Conservation (phyloP, 2,329 filamentous ascomycete genomes). For the Epichloe gansuensis region DNA sequence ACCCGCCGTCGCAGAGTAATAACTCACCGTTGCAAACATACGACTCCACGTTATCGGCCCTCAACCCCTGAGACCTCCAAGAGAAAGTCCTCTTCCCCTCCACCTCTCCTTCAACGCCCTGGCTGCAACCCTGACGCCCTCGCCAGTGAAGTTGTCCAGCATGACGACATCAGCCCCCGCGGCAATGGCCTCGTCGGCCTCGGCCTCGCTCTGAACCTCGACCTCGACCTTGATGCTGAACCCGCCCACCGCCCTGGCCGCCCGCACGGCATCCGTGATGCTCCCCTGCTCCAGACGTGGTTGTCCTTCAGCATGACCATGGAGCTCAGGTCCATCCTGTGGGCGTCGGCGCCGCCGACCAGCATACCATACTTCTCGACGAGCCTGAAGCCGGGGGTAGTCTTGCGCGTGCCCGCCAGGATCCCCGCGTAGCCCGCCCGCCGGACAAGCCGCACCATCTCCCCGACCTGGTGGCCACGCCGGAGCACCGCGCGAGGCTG, state of each 20-base stretch:
- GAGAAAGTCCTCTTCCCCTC: constrained; percentile 61
- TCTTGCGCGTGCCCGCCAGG: constrained; percentile 92
- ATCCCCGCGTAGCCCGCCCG: constrained; percentile 66
- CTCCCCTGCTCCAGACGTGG: constrained; percentile 84
- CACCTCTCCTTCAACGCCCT: constrained; percentile 67
- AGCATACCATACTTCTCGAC: constrained; percentile 99
- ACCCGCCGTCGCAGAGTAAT: not conserved
- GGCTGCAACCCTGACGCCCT: constrained; percentile 65
- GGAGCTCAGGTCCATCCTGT: constrained; percentile 78
- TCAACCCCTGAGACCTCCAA: constrained; percentile 90
- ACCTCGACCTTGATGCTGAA: constrained; percentile 95
- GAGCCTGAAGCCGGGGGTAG: constrained; percentile 85
- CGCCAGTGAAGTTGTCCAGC: constrained; percentile 87
- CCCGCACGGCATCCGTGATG: constrained; percentile 74
- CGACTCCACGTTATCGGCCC: constrained; percentile 65
- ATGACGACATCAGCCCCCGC: constrained; percentile 94
- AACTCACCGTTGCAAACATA: constrained; percentile 64
- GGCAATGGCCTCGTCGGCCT: constrained; percentile 81
- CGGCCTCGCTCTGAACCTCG: constrained; percentile 76
- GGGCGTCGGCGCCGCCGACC: constrained; percentile 81
- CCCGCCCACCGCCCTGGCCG: constrained; percentile 72
- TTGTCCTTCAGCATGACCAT: constrained; percentile 99
- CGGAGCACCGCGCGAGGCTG: constrained; percentile 78
- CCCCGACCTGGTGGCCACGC: constrained; percentile 62
- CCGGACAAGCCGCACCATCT: constrained; percentile 43